Conservation (phyloP, 2,329 filamentous ascomycete genomes). For the Fusarium kyushuense region DNA sequence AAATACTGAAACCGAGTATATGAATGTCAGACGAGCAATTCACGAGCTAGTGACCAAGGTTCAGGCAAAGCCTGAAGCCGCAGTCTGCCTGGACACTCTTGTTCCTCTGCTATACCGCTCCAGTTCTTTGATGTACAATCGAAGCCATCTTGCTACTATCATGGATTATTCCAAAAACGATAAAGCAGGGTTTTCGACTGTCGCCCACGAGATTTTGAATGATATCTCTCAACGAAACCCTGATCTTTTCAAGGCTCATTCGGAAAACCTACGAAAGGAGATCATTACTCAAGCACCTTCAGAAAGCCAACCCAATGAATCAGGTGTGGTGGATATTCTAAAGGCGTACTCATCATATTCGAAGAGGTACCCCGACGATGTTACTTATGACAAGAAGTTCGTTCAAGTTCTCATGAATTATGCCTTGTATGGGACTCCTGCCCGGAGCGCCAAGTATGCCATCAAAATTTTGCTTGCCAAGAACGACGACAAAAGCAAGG, state of each 20-base stretch:
- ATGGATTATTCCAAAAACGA: conserved; percentile 89
- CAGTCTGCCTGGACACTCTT: conserved; percentile 81
- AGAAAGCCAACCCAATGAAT: conserved; percentile 73
- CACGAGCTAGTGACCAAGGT: conserved; percentile 89
- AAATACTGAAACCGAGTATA: conserved; percentile 83
- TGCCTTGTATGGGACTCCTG: conserved; percentile 82
- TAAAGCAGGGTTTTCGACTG: conserved; percentile 78
- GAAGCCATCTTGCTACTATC: conserved; percentile 90
- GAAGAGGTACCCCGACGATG: conserved; percentile 83
- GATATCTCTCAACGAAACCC: conserved; percentile 92
- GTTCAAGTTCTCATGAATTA: conserved; percentile 84
- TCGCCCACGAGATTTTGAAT: conserved; percentile 89
- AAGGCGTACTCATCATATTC: conserved; percentile 95
- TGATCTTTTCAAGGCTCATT: conserved; percentile 90
- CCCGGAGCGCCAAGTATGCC: conserved; percentile 91
- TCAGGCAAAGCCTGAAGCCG: conserved; percentile 71
- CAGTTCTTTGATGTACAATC: conserved; percentile 89
- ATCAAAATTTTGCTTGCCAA: conserved; percentile 88
- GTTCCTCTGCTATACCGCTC: conserved; percentile 85
- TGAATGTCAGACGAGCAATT: conserved; percentile 88
- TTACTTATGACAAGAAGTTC: conserved; percentile 85
- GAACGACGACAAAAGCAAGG: conserved; percentile 77
- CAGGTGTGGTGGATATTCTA: conserved; percentile 85
- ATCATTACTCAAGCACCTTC: conserved; percentile 84
- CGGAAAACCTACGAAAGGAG: conserved; percentile 89